phyloP scores from a whole-genome alignment of 2,329 filamentous ascomycete species.

The Cadophora gregata region DNA sequence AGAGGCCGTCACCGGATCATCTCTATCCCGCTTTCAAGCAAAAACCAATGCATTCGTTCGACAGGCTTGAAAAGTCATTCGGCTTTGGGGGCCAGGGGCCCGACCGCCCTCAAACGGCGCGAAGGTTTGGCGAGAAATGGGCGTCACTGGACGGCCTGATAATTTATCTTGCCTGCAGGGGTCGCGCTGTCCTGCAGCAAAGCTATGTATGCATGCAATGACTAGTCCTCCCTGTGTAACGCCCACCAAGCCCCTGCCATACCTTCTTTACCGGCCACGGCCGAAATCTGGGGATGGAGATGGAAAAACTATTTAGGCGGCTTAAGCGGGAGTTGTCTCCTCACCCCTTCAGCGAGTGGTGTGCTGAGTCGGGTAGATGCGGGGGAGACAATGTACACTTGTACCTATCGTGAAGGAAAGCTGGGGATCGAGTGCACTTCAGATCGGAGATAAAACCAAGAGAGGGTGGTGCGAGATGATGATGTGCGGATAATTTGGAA shows the following conservation, averaged over 20 bases:
- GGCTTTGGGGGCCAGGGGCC: conserved; percentile 20
- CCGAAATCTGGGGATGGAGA: conserved; percentile 30
- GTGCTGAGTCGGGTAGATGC: conserved; percentile 20
- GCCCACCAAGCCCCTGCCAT: neutral
- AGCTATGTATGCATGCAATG: conserved; percentile 7
- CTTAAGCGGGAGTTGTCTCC: conserved; percentile 21
- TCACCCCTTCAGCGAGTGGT: neutral
- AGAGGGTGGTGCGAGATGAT: conserved; percentile 15
- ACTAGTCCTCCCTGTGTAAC: conserved; percentile 5
- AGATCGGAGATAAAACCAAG: conserved; percentile 17
- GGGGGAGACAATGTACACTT: conserved; percentile 17
- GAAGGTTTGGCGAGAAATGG: conserved; percentile 2
- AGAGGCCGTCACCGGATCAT: conserved; percentile 18
- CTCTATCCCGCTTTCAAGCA: conserved; percentile 10
- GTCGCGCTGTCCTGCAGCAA: conserved; percentile 17
- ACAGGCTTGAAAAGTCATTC: conserved; percentile 5
- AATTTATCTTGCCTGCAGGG: conserved; percentile 12
- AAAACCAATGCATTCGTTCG: neutral
- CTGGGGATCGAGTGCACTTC: neutral
- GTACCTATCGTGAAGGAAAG: conserved; percentile 14
- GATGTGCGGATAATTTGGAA: conserved; percentile 18
- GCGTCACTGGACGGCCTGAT: conserved; percentile 11
- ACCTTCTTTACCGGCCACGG: conserved; percentile 17
- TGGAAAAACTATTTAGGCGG: conserved; percentile 27
- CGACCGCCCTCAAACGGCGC: neutral